Evolutionary conservation across 148 eudicot species (phyloP), one percentile per base, ranked within the genome.

Genomic region (Rheum nobile): DNA sequence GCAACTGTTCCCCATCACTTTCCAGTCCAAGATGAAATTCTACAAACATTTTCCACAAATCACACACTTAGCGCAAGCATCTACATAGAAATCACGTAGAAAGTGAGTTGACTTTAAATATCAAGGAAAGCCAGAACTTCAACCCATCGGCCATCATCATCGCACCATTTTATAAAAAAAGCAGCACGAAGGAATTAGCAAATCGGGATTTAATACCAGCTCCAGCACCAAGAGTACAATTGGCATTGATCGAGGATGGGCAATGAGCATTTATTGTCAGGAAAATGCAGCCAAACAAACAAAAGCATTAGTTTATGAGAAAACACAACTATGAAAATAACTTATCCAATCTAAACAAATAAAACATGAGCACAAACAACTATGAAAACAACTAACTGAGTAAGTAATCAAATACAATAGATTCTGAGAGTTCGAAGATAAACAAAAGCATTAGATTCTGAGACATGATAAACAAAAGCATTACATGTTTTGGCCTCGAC

Each of bases 41-140:
- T 55, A 80, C 76, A 78, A 90, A 88, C 46, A 67, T 42, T 59
- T 72, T 67, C 97, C 93, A 91, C 17, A 88, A 86, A 82, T 87
- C 84, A 80, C 91, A 91, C 47, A 86, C 79, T 6, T 50, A 61
- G 10, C 98, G 90, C 90, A 95, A 79, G 75, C 86, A 88, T 89
- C 97, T 94, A 76, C 71, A 29, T 68, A 17, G 34, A 44, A 52
- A 55, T 13, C 6, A 74, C 0, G 35, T 11, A 11, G 22, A 32
- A 6, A 32, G 39, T 63, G 41, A 65, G 9, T 16, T 34, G 10
- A 32, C 39, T 65, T n/a, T 19, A 65, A 16, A 32, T 17, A 13
- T 8, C 21, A n/a, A n/a, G 8, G 24, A 4, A 50, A 50, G 22
- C 21, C 57, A 50, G 48, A 44, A 44, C 48, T 44, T 44, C 16